Percentiles rank a stretch among this genome's conserved stretches.
Conservation (phyloP, 805 yeast species). For the Candida hispaniensis region DNA sequence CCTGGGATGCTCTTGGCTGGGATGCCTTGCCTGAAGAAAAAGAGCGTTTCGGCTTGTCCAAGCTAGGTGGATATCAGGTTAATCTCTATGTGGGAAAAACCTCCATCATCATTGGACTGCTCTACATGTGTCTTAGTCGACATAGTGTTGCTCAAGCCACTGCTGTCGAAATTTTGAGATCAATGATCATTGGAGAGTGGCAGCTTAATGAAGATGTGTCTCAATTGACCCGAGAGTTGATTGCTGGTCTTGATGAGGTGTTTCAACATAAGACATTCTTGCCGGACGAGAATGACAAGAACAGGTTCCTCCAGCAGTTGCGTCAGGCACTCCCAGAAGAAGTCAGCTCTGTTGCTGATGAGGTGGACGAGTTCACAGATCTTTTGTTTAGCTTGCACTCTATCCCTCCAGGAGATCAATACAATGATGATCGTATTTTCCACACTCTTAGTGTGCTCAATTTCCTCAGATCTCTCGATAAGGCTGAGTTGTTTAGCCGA, state of each 20-base stretch:
- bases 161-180: constrained; percentile 60
- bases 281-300: constrained; percentile 47
- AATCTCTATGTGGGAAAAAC: constrained; percentile 45
- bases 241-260: constrained; percentile 52
- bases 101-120: constrained; percentile 50
- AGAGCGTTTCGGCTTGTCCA: constrained; percentile 46
- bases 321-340: constrained; percentile 50
- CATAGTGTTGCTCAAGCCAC: constrained; percentile 49
- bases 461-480: constrained; percentile 63
- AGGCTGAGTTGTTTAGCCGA: constrained; percentile 71
- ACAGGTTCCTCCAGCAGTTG: constrained; percentile 41
- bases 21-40: constrained; percentile 44
- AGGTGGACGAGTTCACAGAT: constrained; percentile 43
- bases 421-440: constrained; percentile 78
- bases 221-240: constrained; percentile 53
- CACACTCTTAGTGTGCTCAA: constrained; percentile 66
- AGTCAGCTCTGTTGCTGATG: constrained; percentile 40
- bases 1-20: constrained; percentile 73
- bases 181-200: constrained; percentile 58
- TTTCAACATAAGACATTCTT: constrained; percentile 47
- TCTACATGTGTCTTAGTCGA: constrained; percentile 59
- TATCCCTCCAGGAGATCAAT: constrained; percentile 74
- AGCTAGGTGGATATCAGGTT: constrained; percentile 62
- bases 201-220: constrained; percentile 44
- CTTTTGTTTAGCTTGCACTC: constrained; percentile 55